These are phyloP conservation scores for Isoetes taiwanensis DNA, from an alignment of 75 land plant genomes.

Conservation along the genomic window DNA sequence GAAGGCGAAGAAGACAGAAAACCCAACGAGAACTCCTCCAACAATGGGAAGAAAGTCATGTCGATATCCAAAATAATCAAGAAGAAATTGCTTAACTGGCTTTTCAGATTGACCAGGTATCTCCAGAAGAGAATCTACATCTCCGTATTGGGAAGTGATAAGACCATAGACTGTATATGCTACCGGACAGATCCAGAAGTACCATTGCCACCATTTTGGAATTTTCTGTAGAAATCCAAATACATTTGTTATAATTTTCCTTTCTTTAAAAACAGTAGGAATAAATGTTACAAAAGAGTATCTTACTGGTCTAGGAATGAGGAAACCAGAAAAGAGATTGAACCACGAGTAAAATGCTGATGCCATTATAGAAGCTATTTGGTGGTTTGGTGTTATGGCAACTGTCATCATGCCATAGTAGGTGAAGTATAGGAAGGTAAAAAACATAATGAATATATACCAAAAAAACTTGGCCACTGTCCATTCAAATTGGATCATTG, in stretches of 20 bases:
- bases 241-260: too few species aligned
- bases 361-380: slow-evolving; percentile 13
- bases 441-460: slow-evolving; percentile 46
- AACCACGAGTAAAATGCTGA: slow-evolving; percentile 16
- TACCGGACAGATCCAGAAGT: slow-evolving; percentile 17
- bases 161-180: slow-evolving; percentile 27
- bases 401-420: slow-evolving; percentile 33
- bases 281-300: too few species aligned
- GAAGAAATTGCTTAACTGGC: slow-evolving; percentile 3
- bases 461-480: slow-evolving; percentile 42
- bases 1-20: slow-evolving; percentile 51
- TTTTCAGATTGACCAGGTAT: slow-evolving; percentile 1
- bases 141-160: slow-evolving; percentile 24
- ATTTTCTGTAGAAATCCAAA: slow-evolving; percentile 12
- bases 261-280: too few species aligned
- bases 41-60: slow-evolving; percentile 47
- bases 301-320: slow-evolving; percentile 25
- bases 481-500: not conserved
- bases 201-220: slow-evolving; percentile 31
- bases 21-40: slow-evolving; percentile 49
- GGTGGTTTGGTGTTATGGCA: slow-evolving; percentile 19
- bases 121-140: not conserved
- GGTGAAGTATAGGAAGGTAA: slow-evolving; percentile 53
- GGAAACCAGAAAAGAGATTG: slow-evolving; percentile 28
- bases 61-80: slow-evolving; percentile 44